Percentiles rank a stretch among this genome's conserved stretches.
Conservation (phyloP, 2,329 filamentous ascomycete genomes). For the Apiospora rasikravindrae region DNA sequence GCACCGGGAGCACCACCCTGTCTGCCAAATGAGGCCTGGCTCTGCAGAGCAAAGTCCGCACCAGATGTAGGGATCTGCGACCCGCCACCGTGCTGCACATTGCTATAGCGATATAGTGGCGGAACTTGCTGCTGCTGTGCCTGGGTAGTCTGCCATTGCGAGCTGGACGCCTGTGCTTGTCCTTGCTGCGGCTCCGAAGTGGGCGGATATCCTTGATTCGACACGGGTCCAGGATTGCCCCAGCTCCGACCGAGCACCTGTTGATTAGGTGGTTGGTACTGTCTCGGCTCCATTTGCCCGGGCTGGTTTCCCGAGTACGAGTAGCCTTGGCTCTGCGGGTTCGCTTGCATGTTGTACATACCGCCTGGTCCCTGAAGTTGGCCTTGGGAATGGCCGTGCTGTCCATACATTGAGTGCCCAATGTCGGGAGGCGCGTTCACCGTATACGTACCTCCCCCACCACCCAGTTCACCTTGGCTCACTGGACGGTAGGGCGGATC, state of each 20-base stretch:
- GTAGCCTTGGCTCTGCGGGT: neutral
- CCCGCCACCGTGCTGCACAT: neutral
- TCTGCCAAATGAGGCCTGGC: neutral
- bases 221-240: neutral
- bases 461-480: neutral
- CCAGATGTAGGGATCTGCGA: neutral
- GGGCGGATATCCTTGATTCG: neutral
- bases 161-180: neutral
- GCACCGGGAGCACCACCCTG: neutral
- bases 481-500: neutral
- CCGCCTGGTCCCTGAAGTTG: neutral
- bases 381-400: neutral
- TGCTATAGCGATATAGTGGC: neutral
- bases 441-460: neutral
- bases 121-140: neutral
- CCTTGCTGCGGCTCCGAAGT: neutral
- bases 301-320: neutral
- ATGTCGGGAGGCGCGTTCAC: neutral
- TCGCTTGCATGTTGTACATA: neutral
- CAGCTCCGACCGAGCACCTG: neutral
- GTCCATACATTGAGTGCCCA: neutral
- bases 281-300: neutral
- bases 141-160: neutral
- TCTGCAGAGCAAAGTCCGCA: neutral
- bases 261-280: neutral